A percentile compares a stretch with the other conserved stretches of the same genome.
Conservation (phyloP, 805 yeast genomes). For the Kregervanrija fluxuum region DNA sequence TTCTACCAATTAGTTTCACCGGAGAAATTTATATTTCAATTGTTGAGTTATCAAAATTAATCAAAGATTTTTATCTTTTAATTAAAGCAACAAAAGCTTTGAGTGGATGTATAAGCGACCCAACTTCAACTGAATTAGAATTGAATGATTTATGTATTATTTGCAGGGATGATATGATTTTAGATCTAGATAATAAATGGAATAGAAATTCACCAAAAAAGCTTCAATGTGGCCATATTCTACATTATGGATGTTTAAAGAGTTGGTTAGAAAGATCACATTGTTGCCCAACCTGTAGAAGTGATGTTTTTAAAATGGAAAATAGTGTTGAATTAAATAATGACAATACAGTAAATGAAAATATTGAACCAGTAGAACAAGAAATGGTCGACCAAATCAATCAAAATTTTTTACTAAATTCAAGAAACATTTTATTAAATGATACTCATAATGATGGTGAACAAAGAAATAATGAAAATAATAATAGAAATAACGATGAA, state of each 20-base stretch:
- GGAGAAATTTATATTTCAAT: slow-evolving; percentile 25
- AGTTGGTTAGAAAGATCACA: slow-evolving; percentile 91
- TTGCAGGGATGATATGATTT: slow-evolving; percentile 83
- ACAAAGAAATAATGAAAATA: not conserved
- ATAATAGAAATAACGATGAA: not conserved
- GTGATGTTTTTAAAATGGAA: slow-evolving; percentile 42
- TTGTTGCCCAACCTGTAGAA: slow-evolving; percentile 88
- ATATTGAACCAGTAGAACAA: no score
- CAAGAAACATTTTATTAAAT: not conserved
- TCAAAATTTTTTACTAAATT: no score
- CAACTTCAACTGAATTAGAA: slow-evolving; percentile 53
- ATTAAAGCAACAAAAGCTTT: slow-evolving; percentile 48
- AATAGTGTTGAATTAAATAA: not conserved
- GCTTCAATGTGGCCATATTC: slow-evolving; percentile 76
- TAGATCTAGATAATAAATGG: slow-evolving; percentile 25
- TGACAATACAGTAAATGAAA: not conserved
- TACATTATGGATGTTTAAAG: slow-evolving; percentile 84
- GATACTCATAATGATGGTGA: not conserved
- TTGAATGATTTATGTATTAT: slow-evolving; percentile 73
- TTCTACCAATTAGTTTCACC: slow-evolving; percentile 26
- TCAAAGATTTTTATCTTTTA: slow-evolving; percentile 32
- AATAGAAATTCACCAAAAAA: slow-evolving; percentile 59
- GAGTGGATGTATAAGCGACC: slow-evolving; percentile 55
- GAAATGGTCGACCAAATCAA: no score
- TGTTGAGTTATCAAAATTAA: slow-evolving; percentile 24